Evolutionary conservation across 2,329 filamentous ascomycete species (phyloP).

Genomic region (Pestalotiopsis sp.): DNA sequence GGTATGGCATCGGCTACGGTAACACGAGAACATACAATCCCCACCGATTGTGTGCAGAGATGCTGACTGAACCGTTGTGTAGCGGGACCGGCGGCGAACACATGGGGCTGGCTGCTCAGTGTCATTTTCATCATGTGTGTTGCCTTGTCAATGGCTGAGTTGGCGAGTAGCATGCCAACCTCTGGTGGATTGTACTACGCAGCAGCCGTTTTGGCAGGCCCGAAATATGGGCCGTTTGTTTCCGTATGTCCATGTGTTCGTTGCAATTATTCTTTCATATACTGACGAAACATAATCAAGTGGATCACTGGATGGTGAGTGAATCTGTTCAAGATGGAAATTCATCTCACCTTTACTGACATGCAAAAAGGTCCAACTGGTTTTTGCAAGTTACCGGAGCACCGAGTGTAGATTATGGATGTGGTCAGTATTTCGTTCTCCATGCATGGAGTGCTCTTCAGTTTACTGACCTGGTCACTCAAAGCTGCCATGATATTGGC

Average conservation of each 20-base stretch:
- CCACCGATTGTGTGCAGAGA: background rate
- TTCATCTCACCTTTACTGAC: background rate
- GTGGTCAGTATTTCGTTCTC: slow-evolving; percentile 25
- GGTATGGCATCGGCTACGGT: slow-evolving; percentile 64
- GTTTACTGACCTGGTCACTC: background rate
- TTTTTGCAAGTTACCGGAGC: slow-evolving; percentile 36
- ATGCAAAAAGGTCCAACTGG: slow-evolving; percentile 25
- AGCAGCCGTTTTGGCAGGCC: slow-evolving; percentile 65
- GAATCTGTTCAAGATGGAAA: slow-evolving; percentile 11
- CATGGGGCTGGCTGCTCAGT: slow-evolving; percentile 76
- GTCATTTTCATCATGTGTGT: slow-evolving; percentile 72
- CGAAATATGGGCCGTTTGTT: slow-evolving; percentile 34
- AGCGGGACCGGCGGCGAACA: slow-evolving; percentile 58
- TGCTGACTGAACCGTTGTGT: background rate
- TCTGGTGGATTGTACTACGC: slow-evolving; percentile 77
- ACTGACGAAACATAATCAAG: background rate
- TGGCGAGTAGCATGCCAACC: slow-evolving; percentile 75
- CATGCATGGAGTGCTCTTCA: background rate
- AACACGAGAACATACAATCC: background rate
- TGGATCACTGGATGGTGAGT: slow-evolving; percentile 35
- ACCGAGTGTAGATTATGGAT: slow-evolving; percentile 35
- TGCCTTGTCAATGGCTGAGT: slow-evolving; percentile 70
- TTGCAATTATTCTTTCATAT: background rate
- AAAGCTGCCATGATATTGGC: slow-evolving; percentile 70
- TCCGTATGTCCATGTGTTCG: slow-evolving; percentile 17